phyloP scores from a whole-genome alignment of 2,329 filamentous ascomycete genomes.

The Clonostachys sp. region DNA sequence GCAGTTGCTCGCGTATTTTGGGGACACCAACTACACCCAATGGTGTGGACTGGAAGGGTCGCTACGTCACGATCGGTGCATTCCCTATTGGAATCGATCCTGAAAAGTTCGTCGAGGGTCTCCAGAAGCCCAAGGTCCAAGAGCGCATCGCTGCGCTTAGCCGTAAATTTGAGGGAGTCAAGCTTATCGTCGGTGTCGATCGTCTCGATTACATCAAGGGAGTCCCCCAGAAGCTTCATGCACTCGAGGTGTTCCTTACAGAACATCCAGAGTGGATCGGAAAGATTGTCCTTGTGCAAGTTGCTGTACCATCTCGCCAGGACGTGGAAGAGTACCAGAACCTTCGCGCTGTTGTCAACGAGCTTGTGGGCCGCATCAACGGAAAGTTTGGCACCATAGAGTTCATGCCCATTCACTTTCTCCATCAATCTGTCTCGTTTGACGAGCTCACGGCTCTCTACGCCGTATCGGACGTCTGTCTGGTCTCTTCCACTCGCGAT shows the following conservation, averaged over 20 bases:
- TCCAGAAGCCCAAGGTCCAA: conserved; percentile 81
- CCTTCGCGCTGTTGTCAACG: conserved; percentile 89
- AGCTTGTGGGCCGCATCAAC: conserved; percentile 94
- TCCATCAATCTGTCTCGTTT: conserved; percentile 93
- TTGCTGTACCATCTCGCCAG: conserved; percentile 89
- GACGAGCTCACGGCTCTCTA: conserved; percentile 94
- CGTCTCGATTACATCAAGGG: conserved; percentile 96
- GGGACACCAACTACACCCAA: conserved; percentile 81
- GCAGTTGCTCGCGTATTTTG: conserved; percentile 90
- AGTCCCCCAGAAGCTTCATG: conserved; percentile 94
- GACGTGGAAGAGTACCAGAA: conserved; percentile 99
- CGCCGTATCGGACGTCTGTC: conserved; percentile 84
- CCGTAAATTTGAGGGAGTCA: conserved; percentile 91
- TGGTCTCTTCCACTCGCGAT: conserved; percentile 93
- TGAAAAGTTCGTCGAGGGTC: conserved; percentile 87
- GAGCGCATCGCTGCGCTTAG: conserved; percentile 80
- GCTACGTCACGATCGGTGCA: conserved; percentile 85
- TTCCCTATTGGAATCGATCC: conserved; percentile 98
- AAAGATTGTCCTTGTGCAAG: conserved; percentile 93
- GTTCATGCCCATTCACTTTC: conserved; percentile 98
- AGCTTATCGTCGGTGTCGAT: conserved; percentile 95
- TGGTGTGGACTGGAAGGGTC: conserved; percentile 85
- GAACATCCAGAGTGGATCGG: conserved; percentile 98
- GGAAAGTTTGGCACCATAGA: conserved; percentile 95
- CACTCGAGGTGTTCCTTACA: conserved; percentile 91